Evolutionary conservation across 2,329 filamentous ascomycete genomes (phyloP).

Genomic region (Talaromyces pinophilus): DNA sequence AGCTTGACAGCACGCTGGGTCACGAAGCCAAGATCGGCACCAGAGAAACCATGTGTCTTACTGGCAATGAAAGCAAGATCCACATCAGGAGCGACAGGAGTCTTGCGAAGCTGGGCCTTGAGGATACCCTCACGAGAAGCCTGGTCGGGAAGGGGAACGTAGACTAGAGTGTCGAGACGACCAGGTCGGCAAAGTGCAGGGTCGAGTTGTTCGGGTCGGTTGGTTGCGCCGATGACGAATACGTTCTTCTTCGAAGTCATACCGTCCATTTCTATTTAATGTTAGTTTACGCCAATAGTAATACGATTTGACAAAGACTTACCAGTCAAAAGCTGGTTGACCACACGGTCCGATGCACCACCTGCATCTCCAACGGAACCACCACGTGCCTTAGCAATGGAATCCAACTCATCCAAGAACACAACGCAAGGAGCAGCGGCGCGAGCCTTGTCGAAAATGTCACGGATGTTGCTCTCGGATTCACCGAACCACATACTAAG

Average conservation of each 20-base stretch:
- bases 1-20: slow-evolving; percentile 99
- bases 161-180: slow-evolving; percentile 97
- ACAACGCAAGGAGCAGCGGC: slow-evolving; percentile 97
- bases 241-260: slow-evolving; percentile 99
- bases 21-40: slow-evolving; percentile 98
- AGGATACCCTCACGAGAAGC: slow-evolving; percentile 85
- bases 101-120: slow-evolving; percentile 96
- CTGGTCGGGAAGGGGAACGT: slow-evolving; percentile 95
- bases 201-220: slow-evolving; percentile 97
- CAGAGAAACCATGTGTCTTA: slow-evolving; percentile 98
- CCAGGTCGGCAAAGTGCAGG: slow-evolving; percentile 96
- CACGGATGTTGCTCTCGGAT: slow-evolving; percentile 98
- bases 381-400: slow-evolving; percentile 98
- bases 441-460: slow-evolving; percentile 99
- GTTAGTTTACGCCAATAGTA: slow-evolving; percentile 28
- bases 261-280: slow-evolving; percentile 84
- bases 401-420: slow-evolving; percentile 98
- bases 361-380: slow-evolving; percentile 94
- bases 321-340: slow-evolving; percentile 98
- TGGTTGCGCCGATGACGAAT: slow-evolving; percentile 98
- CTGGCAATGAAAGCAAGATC: slow-evolving; percentile 88
- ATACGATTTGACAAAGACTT: slow-evolving; percentile 45
- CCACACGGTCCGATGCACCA: slow-evolving; percentile 97
- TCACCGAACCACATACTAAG: slow-evolving; percentile 99
- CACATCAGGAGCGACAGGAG: slow-evolving; percentile 83